Base-by-base conservation (phyloP, 129 eudicot species). In the Flaveria bidentis region DNA sequence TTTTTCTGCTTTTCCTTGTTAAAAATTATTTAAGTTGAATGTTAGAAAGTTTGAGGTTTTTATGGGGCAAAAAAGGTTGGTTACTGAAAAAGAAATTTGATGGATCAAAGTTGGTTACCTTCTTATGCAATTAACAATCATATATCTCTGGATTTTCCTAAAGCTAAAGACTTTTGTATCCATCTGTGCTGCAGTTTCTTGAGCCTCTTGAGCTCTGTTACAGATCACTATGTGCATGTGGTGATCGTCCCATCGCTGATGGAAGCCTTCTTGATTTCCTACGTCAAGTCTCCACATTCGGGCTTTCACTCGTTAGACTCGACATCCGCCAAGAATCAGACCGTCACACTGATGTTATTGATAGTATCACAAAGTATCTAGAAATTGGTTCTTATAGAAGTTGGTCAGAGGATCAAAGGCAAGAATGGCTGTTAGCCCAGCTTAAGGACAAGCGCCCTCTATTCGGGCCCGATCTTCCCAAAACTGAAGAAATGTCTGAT, bases 211-310 rank as follows among this genome's bases (percentile, higher is more conserved):
- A 91, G 88, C 89, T 88, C 28, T 91, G 97, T 30, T 88, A 91
- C 69, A 62, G 87, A 79, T 91, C 97, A 50, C 91, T 91, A 13
- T 86, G 97, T 71, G 87, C 91, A 3, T 88, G 91, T 69, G 93
- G 93, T 47, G 97, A 91, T 79, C 93, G 88, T 8, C 85, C 97
- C 9, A 87, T 91, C 58, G 93, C 91, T 25, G 93, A 88, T 53
- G 97, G 97, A 58, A 88, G 89, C 86, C 97, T 91, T 76, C 91
- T 91, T n/a, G 97, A 91, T 77, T 91, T 91, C 53, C 76, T 91
- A 63, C 66, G 97, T 52, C 97, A 91, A 86, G 97, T 91, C 61
- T 84, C 97, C 28, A 91, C 97, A 0, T 91, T 91, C 53, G 97
- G 97, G 20, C 93, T 91, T 53, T 84, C 93, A 9, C 91, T 91